Percentiles rank a stretch among this genome's conserved stretches.
These are phyloP conservation scores for Penicillium turbatum DNA, from an alignment of 495 filamentous ascomycete genomes.

Conservation along the genomic window DNA sequence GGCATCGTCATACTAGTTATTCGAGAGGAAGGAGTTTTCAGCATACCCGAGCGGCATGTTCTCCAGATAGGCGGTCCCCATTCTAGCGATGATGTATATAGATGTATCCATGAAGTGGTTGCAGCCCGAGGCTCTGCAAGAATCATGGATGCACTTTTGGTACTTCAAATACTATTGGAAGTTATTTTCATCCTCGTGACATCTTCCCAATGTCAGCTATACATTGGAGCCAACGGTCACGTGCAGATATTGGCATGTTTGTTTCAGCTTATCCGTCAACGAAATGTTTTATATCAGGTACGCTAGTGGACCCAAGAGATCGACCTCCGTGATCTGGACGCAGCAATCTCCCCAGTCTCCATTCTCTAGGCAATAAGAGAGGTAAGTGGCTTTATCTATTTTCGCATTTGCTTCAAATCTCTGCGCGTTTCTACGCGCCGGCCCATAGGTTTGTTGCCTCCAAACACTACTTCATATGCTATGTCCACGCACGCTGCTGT, in stretches of 20 bases:
- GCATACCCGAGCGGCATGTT: no score
- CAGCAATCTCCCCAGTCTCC: slow-evolving; percentile 18
- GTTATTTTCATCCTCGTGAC: no score
- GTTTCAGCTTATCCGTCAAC: neutral
- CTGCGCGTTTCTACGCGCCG: neutral
- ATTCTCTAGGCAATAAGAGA: slow-evolving; percentile 7
- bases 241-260: slow-evolving; percentile 6
- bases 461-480: slow-evolving; percentile 16
- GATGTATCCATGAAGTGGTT: no score
- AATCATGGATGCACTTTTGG: no score
- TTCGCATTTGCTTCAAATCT: neutral
- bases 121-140: no score
- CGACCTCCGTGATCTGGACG: slow-evolving; percentile 18
- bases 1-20: no score
- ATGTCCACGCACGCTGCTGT: slow-evolving; percentile 41
- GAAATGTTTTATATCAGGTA: neutral
- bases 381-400: slow-evolving; percentile 2
- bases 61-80: no score
- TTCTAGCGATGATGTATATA: no score
- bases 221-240: neutral
- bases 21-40: no score
- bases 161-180: no score
- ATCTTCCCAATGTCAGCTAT: no score
- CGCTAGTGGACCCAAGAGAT: slow-evolving; percentile 2
- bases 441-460: neutral